Conservation (phyloP, 2,329 filamentous ascomycete species). For the Arachnopeziza araneosa region DNA sequence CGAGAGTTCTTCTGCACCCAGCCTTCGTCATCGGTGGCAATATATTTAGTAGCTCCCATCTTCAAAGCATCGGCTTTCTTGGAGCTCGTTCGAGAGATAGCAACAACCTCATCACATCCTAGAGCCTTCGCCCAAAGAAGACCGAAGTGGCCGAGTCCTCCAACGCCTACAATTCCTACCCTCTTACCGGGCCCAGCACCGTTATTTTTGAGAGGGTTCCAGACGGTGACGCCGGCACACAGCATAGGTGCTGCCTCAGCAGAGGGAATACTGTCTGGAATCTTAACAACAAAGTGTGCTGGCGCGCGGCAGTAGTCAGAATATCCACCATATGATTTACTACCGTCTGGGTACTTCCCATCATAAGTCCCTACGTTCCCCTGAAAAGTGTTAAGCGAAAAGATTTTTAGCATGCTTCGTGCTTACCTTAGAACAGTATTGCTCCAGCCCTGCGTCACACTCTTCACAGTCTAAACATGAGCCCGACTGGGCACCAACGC, state of each 20-base stretch:
- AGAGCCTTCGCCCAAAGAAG: slow-evolving; percentile 66
- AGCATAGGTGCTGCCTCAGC: slow-evolving; percentile 61
- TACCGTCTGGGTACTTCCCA: slow-evolving; percentile 26
- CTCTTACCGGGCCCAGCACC: slow-evolving; percentile 63
- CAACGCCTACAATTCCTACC: slow-evolving; percentile 67
- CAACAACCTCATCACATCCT: slow-evolving; percentile 60
- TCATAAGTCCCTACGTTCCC: slow-evolving; percentile 42
- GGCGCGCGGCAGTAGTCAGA: slow-evolving; percentile 43
- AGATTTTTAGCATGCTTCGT: background rate
- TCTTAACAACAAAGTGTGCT: slow-evolving; percentile 54
- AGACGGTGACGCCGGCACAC: slow-evolving; percentile 73
- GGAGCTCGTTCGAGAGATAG: slow-evolving; percentile 52
- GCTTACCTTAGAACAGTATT: slow-evolving; percentile 12
- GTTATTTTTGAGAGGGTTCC: slow-evolving; percentile 60
- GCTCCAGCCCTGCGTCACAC: slow-evolving; percentile 33
- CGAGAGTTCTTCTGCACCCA: slow-evolving; percentile 52
- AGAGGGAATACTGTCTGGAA: slow-evolving; percentile 46
- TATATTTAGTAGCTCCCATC: slow-evolving; percentile 53
- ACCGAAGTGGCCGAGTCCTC: slow-evolving; percentile 69
- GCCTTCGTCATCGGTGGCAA: slow-evolving; percentile 50
- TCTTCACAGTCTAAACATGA: slow-evolving; percentile 48
- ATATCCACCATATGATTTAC: slow-evolving; percentile 46
- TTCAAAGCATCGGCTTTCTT: slow-evolving; percentile 57
- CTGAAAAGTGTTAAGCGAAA: slow-evolving; percentile 11
- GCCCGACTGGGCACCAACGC: slow-evolving; percentile 45